phyloP scores from a whole-genome alignment of 148 eudicot genomes.

The Rheum nobile region DNA sequence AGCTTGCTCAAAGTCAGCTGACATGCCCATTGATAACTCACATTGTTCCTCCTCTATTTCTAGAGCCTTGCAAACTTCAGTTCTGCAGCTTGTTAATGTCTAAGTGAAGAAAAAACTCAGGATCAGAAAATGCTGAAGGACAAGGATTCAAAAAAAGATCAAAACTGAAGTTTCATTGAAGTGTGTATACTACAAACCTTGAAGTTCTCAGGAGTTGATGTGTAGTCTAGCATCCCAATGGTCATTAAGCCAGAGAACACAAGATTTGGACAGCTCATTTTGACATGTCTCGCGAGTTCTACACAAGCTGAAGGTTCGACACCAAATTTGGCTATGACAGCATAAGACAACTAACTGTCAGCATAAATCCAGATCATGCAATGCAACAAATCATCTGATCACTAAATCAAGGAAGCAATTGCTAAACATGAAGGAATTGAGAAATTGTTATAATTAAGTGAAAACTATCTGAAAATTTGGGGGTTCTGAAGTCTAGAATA shows the following conservation, averaged over 20 bases:
- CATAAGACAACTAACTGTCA: constrained; percentile 5
- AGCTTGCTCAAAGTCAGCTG: constrained; percentile 94
- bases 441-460: background rate
- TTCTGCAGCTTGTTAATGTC: constrained; percentile 71
- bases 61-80: constrained; percentile 67
- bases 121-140: constrained; percentile 9
- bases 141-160: background rate
- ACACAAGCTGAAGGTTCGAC: constrained; percentile 81
- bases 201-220: constrained; percentile 96
- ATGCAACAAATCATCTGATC: constrained; percentile 3
- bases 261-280: constrained; percentile 68
- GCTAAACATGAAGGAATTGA: background rate
- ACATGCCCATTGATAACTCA: constrained; percentile 99
- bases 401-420: background rate
- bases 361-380: background rate
- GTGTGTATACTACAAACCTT: constrained; percentile 35
- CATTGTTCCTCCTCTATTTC: constrained; percentile 76
- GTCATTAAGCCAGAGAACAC: constrained; percentile 94
- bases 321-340: constrained; percentile 78
- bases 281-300: constrained; percentile 78
- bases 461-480: background rate
- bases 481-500: background rate
- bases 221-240: constrained; percentile 91
- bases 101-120: constrained; percentile 17
- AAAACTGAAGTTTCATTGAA: background rate